phyloP scores from a whole-genome alignment of 177 flowering plant species.

The Vitis hybrid region DNA sequence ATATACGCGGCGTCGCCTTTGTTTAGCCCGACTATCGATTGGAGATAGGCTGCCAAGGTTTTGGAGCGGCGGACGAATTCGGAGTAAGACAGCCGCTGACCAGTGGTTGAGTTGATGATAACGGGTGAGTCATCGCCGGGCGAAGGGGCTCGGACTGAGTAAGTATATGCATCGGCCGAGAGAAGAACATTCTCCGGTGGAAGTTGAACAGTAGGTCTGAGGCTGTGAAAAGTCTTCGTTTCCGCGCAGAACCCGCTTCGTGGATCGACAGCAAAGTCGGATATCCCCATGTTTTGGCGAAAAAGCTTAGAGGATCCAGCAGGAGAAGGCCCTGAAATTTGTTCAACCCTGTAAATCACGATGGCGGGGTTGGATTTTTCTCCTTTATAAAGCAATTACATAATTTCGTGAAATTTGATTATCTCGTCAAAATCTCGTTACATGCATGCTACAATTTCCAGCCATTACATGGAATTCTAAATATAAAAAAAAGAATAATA shows the following conservation, averaged over 20 bases:
- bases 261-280: constrained; percentile 25
- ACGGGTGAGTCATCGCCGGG: constrained; percentile 14
- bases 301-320: too few species aligned
- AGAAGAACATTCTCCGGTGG: constrained; percentile 29
- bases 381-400: too few species aligned
- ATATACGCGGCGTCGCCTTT: constrained; percentile 37
- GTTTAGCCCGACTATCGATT: background rate
- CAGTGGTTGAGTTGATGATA: constrained; percentile 49
- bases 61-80: constrained; percentile 5
- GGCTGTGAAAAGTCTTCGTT: constrained; percentile 25
- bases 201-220: constrained; percentile 15
- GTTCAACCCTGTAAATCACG: too few species aligned
- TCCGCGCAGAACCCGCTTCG: constrained; percentile 41
- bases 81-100: constrained; percentile 35
- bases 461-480: too few species aligned
- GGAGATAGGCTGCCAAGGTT: constrained; percentile 14
- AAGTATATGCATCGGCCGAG: constrained; percentile 32
- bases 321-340: too few species aligned
- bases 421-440: too few species aligned
- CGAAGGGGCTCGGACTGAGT: constrained; percentile 41
- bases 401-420: too few species aligned
- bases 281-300: background rate
- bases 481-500: too few species aligned
- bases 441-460: too few species aligned
- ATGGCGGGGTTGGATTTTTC: too few species aligned